Base-by-base conservation (phyloP, 345 rosid species). In the Hirschfeldia incana region DNA sequence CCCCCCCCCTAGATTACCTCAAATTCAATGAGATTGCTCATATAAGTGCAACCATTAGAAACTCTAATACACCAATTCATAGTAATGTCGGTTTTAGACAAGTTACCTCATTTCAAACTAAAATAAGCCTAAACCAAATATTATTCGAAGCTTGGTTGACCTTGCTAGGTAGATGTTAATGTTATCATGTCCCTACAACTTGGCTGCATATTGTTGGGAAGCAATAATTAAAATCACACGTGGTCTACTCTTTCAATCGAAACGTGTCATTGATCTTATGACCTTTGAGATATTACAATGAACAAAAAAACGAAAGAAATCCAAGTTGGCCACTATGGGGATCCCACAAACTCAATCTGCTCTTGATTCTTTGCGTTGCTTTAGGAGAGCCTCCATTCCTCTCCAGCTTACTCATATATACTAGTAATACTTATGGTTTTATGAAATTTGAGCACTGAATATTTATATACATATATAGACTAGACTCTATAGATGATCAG, bases 311-410 rank as follows among this genome's bases (percentile, higher is more conserved):
- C 21, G 44, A 27, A 72, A 72, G 4, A 32, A 65, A 39, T 17
- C 64, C 83, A 80, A 80, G 60, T 75, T 80, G 83, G 72, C 79
- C 79, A 80, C 72, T 75, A 74, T 21, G 70, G 9, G 17, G 66
- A 74, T 69, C 83, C 83, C 67, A 75, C 62, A 30, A 66, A 21
- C 8, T 79, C 76, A 79, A 80, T 80, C 60, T 64, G 4, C 28
- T 74, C 69, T 74, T 68, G 60, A 74, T 78, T 68, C 70, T 62
- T 73, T 79, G 82, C 82, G 82, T 79, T 78, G 73, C 75, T 73
- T 74, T 74, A 61, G 75, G 78, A 73, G 32, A 78, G 73, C 69
- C 76, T 72, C 74, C 57, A 5, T 74, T 33, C 66, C 7, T 42
- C 11, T 59, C 4, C 60, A 53, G 16, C 60, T 53, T 53, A 44